A percentile compares a stretch with the other conserved stretches of the same genome.
These are phyloP conservation scores for Cicer cuneatum DNA, from an alignment of 306 rosid genomes.

Conservation along the genomic window DNA sequence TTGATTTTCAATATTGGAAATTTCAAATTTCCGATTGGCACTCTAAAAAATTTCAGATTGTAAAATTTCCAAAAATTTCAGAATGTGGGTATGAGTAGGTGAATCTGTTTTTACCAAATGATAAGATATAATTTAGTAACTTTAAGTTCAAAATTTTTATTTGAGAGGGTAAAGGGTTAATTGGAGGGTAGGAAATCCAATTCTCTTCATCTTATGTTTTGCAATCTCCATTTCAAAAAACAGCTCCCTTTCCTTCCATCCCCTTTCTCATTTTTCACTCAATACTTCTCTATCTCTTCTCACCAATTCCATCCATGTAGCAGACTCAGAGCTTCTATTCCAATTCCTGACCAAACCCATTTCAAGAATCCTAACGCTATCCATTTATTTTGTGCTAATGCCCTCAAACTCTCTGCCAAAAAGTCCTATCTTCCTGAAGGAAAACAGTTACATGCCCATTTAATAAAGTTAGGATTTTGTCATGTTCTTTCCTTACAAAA, in stretches of 20 bases:
- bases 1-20: no score
- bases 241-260: slow-evolving; percentile 48
- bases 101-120: no score
- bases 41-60: no score
- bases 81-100: no score
- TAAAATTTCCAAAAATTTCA: no score
- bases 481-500: slow-evolving; percentile 58
- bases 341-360: slow-evolving; percentile 48
- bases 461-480: slow-evolving; percentile 60
- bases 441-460: slow-evolving; percentile 67
- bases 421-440: slow-evolving; percentile 58
- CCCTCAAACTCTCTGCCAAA: slow-evolving; percentile 65
- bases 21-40: no score
- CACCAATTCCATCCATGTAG: slow-evolving; percentile 39
- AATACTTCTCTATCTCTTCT: slow-evolving; percentile 36
- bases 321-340: slow-evolving; percentile 44
- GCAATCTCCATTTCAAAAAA: slow-evolving; percentile 47
- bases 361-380: slow-evolving; percentile 44
- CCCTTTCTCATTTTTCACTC: slow-evolving; percentile 25
- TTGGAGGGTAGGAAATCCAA: no score
- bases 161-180: no score
- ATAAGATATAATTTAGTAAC: no score
- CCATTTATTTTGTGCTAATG: slow-evolving; percentile 54
- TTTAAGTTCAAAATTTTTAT: no score
- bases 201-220: slow-evolving; percentile 45